These are phyloP conservation scores for Clonostachys byssicola DNA, from an alignment of 2,329 filamentous ascomycete species.

Conservation along the genomic window DNA sequence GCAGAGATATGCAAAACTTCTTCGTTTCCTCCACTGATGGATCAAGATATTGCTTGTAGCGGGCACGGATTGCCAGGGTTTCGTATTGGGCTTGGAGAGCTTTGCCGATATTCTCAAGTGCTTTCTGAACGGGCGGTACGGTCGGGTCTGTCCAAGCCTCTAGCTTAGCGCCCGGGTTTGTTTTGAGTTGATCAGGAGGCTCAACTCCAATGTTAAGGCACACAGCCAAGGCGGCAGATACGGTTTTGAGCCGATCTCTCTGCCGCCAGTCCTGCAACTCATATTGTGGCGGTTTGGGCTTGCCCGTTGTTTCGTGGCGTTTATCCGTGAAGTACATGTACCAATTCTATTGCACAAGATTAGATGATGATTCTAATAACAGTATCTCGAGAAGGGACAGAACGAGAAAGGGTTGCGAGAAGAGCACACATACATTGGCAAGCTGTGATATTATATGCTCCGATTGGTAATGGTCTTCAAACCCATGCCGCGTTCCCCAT, in stretches of 20 bases:
- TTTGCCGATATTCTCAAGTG: slow-evolving; percentile 92
- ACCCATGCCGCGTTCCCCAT: slow-evolving; percentile 73
- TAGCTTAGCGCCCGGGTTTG: slow-evolving; percentile 84
- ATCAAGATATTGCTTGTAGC: slow-evolving; percentile 95
- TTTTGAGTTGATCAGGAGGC: slow-evolving; percentile 94
- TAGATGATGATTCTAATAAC: neutral
- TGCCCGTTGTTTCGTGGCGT: slow-evolving; percentile 89
- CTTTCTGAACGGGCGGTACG: slow-evolving; percentile 73
- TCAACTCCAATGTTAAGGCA: slow-evolving; percentile 98
- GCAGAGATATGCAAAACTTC: slow-evolving; percentile 87
- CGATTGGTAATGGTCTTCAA: slow-evolving; percentile 87
- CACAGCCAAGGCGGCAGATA: slow-evolving; percentile 88
- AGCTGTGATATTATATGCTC: slow-evolving; percentile 84
- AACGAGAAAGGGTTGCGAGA: neutral
- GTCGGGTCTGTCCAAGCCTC: slow-evolving; percentile 97
- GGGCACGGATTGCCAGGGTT: slow-evolving; percentile 87
- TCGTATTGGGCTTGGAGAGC: slow-evolving; percentile 96
- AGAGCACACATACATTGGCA: slow-evolving; percentile 60
- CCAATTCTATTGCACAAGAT: slow-evolving; percentile 63
- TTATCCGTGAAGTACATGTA: slow-evolving; percentile 99
- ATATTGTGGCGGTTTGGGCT: slow-evolving; percentile 65
- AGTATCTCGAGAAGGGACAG: neutral
- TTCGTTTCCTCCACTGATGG: slow-evolving; percentile 97
- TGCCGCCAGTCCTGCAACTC: slow-evolving; percentile 93
- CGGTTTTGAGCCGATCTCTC: slow-evolving; percentile 92